Base-by-base conservation (phyloP, 2,329 filamentous ascomycete species). In the Lasiodiplodia hormozganensis region DNA sequence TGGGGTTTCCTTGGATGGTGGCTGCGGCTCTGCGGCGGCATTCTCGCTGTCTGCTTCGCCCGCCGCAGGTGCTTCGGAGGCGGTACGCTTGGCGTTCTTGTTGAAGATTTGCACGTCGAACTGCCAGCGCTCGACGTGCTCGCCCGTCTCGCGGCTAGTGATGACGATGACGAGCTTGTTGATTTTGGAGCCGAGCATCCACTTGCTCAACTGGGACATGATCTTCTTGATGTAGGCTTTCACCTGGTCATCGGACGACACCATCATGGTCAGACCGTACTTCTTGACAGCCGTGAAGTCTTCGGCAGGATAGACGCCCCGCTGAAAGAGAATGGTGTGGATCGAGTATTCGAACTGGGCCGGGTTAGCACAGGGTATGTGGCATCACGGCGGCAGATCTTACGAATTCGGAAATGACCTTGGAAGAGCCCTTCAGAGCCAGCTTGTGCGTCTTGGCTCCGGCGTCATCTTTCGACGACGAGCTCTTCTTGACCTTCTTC, bases 191-290 rank as follows among this genome's bases (percentile, higher is more conserved):
- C 92, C 92, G 65, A 94, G 86, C 94, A 98, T 98, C 96, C 96
- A 99, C 79, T 93, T 93, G 83, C 96, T 95, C 69, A 99, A 88
- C 82, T 99, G 96, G 34, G 90, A 90, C 94, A 97, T 99, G 83
- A 99, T 98, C 83, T 96, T 97, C 82, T 97, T 97, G 85, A 99
- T 97, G 83, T 99, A 99, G 38, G 94, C 93, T 82, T 97, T 97
- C 78, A 99, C 96, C 83, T 99, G 95, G 84, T 98, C 96, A 79
- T 99, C 96, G 71, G 94, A 89, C 38, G 95, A 96, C 64, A 98
- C 88, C 75, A 97, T 92, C 94, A 97, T 97, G 76, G 97, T 98
- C 76, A 99, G 88, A 75, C 96, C 96, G 90, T 99, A 99, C 84
- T 99, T 99, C 84, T 99, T 99, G 76, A 99, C 94, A 14, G 94